phyloP scores from a whole-genome alignment of 2,329 filamentous ascomycete genomes.

The Juglanconis juglandina region DNA sequence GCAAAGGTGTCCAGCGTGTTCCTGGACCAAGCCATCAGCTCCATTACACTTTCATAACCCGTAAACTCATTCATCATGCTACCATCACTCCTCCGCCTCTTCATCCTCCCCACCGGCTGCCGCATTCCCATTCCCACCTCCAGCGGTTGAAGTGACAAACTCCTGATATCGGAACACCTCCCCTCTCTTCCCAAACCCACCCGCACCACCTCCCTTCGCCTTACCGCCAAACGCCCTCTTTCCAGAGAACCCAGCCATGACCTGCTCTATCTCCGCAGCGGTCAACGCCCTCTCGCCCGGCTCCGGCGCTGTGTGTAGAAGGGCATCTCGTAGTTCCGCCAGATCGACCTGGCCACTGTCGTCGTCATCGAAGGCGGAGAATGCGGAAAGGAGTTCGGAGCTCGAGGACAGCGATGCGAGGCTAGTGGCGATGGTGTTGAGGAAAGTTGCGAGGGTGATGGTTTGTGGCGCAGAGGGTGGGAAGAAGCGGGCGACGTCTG shows the following conservation, averaged over 20 bases:
- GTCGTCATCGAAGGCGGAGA: conserved; percentile 92
- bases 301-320: conserved; percentile 79
- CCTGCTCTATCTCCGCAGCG: conserved; percentile 75
- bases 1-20: neutral
- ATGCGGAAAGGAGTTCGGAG: conserved; percentile 80
- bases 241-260: conserved; percentile 83
- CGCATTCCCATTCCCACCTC: conserved; percentile 42
- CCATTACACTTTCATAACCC: neutral
- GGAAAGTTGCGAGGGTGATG: conserved; percentile 79
- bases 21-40: neutral
- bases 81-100: conserved; percentile 22
- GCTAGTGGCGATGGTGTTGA: conserved; percentile 75
- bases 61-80: neutral
- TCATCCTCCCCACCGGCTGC: conserved; percentile 17
- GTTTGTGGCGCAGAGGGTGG: conserved; percentile 67
- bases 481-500: conserved; percentile 79
- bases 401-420: conserved; percentile 72
- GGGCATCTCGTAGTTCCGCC: conserved; percentile 73
- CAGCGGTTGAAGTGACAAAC: conserved; percentile 70
- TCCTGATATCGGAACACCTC: conserved; percentile 94
- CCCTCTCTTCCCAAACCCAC: conserved; percentile 61
- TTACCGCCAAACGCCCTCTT: conserved; percentile 78
- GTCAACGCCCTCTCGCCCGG: conserved; percentile 63
- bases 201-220: conserved; percentile 44
- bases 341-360: conserved; percentile 92